Evolutionary conservation across 305 asterid genomes (phyloP), one percentile per base, ranked within the genome.

Genomic region (Plantago rigida): DNA sequence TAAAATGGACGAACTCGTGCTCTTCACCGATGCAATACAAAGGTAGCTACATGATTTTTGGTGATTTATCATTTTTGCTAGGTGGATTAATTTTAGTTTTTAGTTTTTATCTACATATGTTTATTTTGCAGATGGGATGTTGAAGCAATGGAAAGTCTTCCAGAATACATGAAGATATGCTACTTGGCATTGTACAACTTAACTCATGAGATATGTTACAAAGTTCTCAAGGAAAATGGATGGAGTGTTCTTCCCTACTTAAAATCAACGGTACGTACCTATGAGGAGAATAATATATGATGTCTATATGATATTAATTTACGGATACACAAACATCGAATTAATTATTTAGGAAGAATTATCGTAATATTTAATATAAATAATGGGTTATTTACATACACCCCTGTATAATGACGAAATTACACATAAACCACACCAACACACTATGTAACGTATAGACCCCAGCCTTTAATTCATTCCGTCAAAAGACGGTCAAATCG

Each of bases 111-210:
- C 2, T 22, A 22, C 2, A 22, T 22, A 22, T 22, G 26, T 22
- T 1, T 1, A 39, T 34, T 59, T 52, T 11, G 34, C 75, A 84
- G 94, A 77, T 82, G 93, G 94, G 94, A 82, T 58, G 80, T 87
- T 34, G 81, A 79, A 34, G 86, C 84, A 56, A 81, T 87, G 70
- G 87, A 79, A 56, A 66, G 47, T 5, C 80, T 87, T 13, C 94
- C 95, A 0, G 82, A 79, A 7, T 87, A 87, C 74, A 82, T 84
- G 95, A 84, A 76, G 60, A 67, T 87, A 67, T 84, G 94, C 47
- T 84, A 84, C 82, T 77, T 87, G 85, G 85, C 90, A 3, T 68
- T 87, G 70, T 76, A 82, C 75, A 87, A 84, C 69, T 81, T 82
- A 9, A 81, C 81, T 41, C 82, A 82, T 47, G 90, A 87, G 39